A percentile compares a stretch with the other conserved stretches of the same genome.
phyloP scores from a whole-genome alignment of 2,329 filamentous ascomycete genomes.

The Penicillium sp. region DNA sequence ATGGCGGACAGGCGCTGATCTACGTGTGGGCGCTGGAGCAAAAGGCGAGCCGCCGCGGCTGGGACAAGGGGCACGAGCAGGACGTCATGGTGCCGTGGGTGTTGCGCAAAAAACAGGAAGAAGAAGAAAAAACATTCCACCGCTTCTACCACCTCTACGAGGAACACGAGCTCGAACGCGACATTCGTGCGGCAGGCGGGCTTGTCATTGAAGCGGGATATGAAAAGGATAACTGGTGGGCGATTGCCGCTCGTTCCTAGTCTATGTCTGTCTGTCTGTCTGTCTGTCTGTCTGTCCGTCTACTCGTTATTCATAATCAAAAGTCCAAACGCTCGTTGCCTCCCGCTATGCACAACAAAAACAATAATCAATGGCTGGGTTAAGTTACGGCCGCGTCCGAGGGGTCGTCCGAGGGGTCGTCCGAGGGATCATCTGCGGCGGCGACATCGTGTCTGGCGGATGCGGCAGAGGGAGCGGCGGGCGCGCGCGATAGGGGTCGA shows the following conservation, averaged over 20 bases:
- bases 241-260: no score
- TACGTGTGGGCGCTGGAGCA: constrained; percentile 98
- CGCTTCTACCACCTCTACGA: constrained; percentile 93
- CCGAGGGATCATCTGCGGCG: constrained; percentile 30
- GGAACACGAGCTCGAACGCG: constrained; percentile 78
- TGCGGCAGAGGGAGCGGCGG: constrained; percentile 28
- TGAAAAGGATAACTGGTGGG: constrained; percentile 99
- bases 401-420: constrained; percentile 32
- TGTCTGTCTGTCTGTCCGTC: no score
- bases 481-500: constrained; percentile 29
- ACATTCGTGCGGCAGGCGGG: constrained; percentile 72
- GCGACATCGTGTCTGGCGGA: constrained; percentile 25
- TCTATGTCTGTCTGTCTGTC: constrained; percentile 22
- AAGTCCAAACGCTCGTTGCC: no score
- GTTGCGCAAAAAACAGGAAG: constrained; percentile 44
- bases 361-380: not conserved
- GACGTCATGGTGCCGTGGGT: constrained; percentile 98
- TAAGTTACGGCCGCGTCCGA: constrained; percentile 30
- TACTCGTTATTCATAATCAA: no score
- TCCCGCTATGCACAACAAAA: not conserved
- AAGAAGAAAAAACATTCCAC: constrained; percentile 59
- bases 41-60: constrained; percentile 76
- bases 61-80: constrained; percentile 78
- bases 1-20: constrained; percentile 66
- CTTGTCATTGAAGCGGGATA: constrained; percentile 76